Evolutionary conservation across 768 basidiomycete species (phyloP), one percentile per base, ranked within the genome.

Genomic region (Hericium coralloides): DNA sequence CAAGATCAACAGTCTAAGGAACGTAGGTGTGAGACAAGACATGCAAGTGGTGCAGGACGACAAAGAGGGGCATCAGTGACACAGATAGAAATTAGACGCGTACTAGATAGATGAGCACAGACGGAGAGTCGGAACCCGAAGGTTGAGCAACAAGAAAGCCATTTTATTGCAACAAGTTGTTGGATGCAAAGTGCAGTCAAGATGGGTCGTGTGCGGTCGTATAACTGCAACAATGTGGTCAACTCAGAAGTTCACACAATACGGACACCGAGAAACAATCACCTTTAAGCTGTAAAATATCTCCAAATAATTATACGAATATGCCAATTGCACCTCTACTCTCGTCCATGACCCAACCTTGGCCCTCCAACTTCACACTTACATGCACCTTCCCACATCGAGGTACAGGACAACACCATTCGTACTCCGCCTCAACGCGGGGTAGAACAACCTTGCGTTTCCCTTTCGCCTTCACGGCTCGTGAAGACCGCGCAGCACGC

Each of bases 291-390:
- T 18, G 5, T n/a, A 18, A 17, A 18, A 5, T n/a, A 15, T 15
- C 8, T n/a, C n/a, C n/a, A n/a, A n/a, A n/a, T n/a, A 18, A 31
- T 50, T 51, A 62, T 47, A 51, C 61, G 53, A 60, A 62, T 15
- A 62, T 51, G 12, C 53, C 36, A 49, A 62, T 54, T 45, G 61
- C 61, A 10, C 61, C 61, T 50, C 57, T 55, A 18, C 52, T 54
- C 48, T 58, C 61, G n/a, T 62, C 59, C 59, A 62, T 60, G 5
- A 58, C 41, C 61, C 61, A 62, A 9, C 61, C 56, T 25, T 53
- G 52, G 31, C 47, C 43, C 39, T 60, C 59, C 9, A 62, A 23
- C 52, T 60, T 22, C 23, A 62, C 53, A 26, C 56, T 62, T 36
- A 56, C 14, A 47, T 62, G 61, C 12, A 41, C n/a, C 23, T 52